These are phyloP conservation scores for Coemansia sp. DNA, from an alignment of 192 early-diverging fungal genomes.

Conservation along the genomic window DNA sequence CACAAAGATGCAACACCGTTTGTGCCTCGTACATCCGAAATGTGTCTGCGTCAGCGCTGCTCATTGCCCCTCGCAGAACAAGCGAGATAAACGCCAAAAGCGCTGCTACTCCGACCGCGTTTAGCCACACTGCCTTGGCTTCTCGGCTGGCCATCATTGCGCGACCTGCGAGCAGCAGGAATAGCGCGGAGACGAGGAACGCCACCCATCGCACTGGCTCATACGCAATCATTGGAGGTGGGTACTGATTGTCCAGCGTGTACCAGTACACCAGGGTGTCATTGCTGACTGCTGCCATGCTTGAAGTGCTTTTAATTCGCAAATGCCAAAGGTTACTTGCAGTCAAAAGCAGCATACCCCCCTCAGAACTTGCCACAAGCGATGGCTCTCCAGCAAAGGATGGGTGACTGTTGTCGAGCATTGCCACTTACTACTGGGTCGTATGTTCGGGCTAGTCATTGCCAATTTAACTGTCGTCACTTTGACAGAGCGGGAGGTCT, in stretches of 20 bases:
- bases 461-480: background rate
- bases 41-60: conserved; percentile 23
- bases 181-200: conserved; percentile 32
- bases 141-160: conserved; percentile 22
- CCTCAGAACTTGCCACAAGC: too few relatives aligned
- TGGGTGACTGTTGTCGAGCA: background rate
- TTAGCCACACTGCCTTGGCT: conserved; percentile 27
- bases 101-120: conserved; percentile 17
- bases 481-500: background rate
- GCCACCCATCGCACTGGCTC: conserved; percentile 47
- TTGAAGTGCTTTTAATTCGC: background rate
- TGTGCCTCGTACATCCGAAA: conserved; percentile 48
- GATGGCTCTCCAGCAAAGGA: too few relatives aligned
- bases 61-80: conserved; percentile 41
- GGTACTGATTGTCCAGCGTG: conserved; percentile 43
- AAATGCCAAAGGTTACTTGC: too few relatives aligned
- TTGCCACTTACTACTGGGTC: conserved; percentile 4
- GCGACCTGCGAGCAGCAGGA: conserved; percentile 27
- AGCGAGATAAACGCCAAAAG: conserved; percentile 40
- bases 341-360: too few relatives aligned
- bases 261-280: conserved; percentile 42
- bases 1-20: conserved; percentile 31
- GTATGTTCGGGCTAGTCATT: background rate
- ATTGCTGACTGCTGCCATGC: conserved; percentile 11
- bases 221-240: conserved; percentile 46